Evolutionary conservation across 2,329 filamentous ascomycete genomes (phyloP).

Genomic region (Microsporum canis): DNA sequence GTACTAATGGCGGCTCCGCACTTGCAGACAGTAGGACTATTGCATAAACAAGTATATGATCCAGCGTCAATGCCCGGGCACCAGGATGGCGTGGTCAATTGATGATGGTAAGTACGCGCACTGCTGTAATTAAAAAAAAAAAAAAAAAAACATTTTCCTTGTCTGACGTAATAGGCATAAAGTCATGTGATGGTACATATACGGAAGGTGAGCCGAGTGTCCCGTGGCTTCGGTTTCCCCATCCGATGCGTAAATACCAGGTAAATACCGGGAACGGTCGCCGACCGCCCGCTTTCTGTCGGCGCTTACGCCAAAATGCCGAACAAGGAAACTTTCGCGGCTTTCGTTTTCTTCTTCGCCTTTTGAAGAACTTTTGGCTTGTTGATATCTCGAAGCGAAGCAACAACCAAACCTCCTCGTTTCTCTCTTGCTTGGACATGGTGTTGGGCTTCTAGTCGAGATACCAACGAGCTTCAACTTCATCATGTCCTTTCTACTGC

Average conservation of each 20-base stretch:
- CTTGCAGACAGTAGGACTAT: not conserved
- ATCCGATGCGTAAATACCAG: not conserved
- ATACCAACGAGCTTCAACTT: not conserved
- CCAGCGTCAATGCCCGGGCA: not conserved
- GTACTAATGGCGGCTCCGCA: not conserved
- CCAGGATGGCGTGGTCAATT: not conserved
- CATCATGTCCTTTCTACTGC: constrained; percentile 13
- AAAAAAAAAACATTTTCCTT: not conserved
- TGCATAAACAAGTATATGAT: not conserved
- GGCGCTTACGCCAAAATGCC: constrained; percentile 1
- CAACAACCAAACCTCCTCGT: not conserved
- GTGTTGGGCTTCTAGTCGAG: not conserved
- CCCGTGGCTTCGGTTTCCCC: not conserved
- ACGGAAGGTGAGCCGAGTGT: not conserved
- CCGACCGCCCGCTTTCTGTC: constrained; percentile 8
- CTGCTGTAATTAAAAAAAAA: not conserved
- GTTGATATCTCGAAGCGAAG: not conserved
- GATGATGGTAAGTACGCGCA: not conserved
- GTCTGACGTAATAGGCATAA: constrained; percentile 3
- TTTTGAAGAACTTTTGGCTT: no score
- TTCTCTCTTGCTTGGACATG: not conserved
- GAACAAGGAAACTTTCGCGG: constrained; percentile 2
- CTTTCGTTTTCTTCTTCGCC: not conserved
- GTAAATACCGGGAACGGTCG: not conserved
- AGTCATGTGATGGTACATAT: not conserved